phyloP scores from a whole-genome alignment of 2,329 filamentous ascomycete species.

The Elsinoe ampelina region DNA sequence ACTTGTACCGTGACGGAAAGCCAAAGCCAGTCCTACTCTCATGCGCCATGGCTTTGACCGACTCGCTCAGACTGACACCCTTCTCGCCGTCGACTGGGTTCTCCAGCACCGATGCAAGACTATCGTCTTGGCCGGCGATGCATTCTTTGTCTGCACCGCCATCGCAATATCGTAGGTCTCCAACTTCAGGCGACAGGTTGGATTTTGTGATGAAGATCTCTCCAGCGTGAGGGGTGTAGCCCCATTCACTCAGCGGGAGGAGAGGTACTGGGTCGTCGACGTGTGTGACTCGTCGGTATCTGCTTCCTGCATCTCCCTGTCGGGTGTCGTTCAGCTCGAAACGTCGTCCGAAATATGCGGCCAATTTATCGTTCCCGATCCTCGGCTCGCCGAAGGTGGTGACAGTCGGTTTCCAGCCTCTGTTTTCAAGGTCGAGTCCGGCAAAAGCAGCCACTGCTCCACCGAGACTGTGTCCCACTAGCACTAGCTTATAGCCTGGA shows the following conservation, averaged over 20 bases:
- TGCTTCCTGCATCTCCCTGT: constrained; percentile 23
- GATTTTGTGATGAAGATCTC: constrained; percentile 77
- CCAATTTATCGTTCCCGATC: constrained; percentile 47
- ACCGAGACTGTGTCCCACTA: constrained; percentile 86
- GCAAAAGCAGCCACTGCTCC: constrained; percentile 86
- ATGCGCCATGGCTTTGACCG: constrained; percentile 10
- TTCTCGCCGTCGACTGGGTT: background rate
- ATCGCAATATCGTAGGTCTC: constrained; percentile 61
- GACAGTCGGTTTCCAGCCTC: constrained; percentile 66
- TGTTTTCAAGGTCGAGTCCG: constrained; percentile 65
- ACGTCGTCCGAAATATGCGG: constrained; percentile 43
- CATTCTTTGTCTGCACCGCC: constrained; percentile 65
- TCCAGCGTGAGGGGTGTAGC: constrained; percentile 72
- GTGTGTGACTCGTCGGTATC: constrained; percentile 76
- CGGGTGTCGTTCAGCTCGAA: constrained; percentile 33
- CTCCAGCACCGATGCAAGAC: constrained; percentile 19
- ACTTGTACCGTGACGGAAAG: constrained; percentile 52
- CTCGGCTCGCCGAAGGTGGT: constrained; percentile 90
- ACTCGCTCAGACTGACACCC: background rate
- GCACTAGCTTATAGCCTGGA: constrained; percentile 61
- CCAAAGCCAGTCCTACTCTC: constrained; percentile 7
- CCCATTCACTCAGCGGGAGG: constrained; percentile 79
- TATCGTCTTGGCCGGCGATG: constrained; percentile 50
- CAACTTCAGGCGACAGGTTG: constrained; percentile 55
- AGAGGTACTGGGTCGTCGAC: constrained; percentile 78